Base-by-base conservation (phyloP, 2,329 filamentous ascomycete species). In the Diaporthe aspalathi region DNA sequence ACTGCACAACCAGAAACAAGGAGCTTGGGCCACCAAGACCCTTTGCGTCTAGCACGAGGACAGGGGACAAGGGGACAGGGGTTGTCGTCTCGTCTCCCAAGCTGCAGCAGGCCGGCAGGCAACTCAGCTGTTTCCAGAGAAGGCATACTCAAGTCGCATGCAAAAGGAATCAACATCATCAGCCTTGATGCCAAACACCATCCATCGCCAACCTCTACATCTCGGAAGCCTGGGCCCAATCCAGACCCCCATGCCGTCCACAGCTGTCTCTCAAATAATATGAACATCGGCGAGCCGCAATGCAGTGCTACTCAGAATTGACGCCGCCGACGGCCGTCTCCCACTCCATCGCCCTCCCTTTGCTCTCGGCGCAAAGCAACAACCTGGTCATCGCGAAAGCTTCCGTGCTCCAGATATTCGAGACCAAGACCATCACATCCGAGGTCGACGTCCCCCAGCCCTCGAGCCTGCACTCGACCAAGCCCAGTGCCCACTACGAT, bases 221-320 rank as follows among this genome's bases (percentile, higher is more conserved):
- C 43, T 24, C 50, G 52, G 53, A 27, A 68, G 56, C 35, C 27
- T 29, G 43, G 43, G 17, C 17, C 27, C 24, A 38, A 50, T n/a
- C 32, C 47, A 38, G 52, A 54, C 22, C 53, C 66, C 60, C 50
- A 67, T 63, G 62, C 45, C 49, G 45, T 70, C 38, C 22, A 52
- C 27, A 49, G 60, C 60, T 70, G 50, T 50, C 60, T 17, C 50
- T 70, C 57, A 65, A 75, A 63, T 75, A 77, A 76, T 71, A 78
- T 78, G 76, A 74, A 17, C 70, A 56, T 49, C 53, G 53, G 76
- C 78, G 74, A 76, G 77, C 66, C 49, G 74, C 63, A 24, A 98
- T 98, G 95, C 95, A 98, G 89, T 97, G 94, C 87, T 98, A 98
- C 84, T 95, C 94, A 79, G 96, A 99, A 87, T 88, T 99, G 81